These are phyloP conservation scores for Cryptosporidium xiaoi DNA, from an alignment of 169 alveolate genomes.

Conservation along the genomic window DNA sequence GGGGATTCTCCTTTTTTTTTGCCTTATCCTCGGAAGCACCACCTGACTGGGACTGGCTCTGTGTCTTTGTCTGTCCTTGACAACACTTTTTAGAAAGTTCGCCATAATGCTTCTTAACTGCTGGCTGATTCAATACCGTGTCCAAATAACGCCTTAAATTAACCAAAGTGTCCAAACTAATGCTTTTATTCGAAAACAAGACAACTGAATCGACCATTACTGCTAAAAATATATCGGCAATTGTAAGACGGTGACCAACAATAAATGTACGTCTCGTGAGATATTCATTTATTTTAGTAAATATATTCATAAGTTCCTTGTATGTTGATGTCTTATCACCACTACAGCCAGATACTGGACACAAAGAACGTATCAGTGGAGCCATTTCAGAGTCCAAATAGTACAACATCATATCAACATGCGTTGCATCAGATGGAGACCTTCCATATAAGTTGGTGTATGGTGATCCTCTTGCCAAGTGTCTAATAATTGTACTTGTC, in stretches of 20 bases:
- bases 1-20: conserved; percentile 84
- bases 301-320: conserved; percentile 79
- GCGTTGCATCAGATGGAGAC: conserved; percentile 22
- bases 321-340: conserved; percentile 9
- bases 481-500: conserved; percentile 28
- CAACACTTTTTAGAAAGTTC: conserved; percentile 77
- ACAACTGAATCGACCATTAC: conserved; percentile 82
- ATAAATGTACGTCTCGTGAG: conserved; percentile 82
- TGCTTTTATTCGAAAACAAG: conserved; percentile 78
- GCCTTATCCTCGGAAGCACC: conserved; percentile 78
- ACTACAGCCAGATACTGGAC: not conserved
- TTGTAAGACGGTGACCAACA: conserved; percentile 89
- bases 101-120: conserved; percentile 82
- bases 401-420: conserved; percentile 40
- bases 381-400: conserved; percentile 1
- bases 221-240: conserved; percentile 91
- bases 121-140: conserved; percentile 77
- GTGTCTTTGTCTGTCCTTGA: conserved; percentile 74
- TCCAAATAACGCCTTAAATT: conserved; percentile 81
- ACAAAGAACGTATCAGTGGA: not conserved
- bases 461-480: conserved; percentile 63
- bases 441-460: conserved; percentile 48
- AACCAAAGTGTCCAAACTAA: conserved; percentile 80
- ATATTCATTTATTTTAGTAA: conserved; percentile 78
- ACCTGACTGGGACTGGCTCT: conserved; percentile 51